These are phyloP conservation scores for Lactarius trivialis DNA, from an alignment of 768 basidiomycete species.

Conservation along the genomic window DNA sequence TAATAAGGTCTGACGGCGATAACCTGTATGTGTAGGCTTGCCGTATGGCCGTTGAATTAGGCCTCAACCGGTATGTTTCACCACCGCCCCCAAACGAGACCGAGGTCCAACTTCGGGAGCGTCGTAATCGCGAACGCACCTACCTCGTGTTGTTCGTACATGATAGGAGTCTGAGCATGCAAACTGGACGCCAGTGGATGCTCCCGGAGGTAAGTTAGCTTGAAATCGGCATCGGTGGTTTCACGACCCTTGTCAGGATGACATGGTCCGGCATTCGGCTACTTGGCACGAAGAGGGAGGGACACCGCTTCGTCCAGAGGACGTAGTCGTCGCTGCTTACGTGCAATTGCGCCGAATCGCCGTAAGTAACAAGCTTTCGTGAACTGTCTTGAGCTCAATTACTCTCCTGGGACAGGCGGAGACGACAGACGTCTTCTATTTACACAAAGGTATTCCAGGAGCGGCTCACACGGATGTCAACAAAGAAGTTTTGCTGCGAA, in stretches of 20 bases:
- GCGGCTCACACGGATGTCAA: conserved; percentile 57
- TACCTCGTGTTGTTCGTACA: conserved; percentile 84
- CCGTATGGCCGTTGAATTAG: conserved; percentile 82
- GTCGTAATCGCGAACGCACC: conserved; percentile 79
- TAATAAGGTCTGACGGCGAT: conserved; percentile 4
- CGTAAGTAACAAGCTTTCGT: conserved; percentile 36
- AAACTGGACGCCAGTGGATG: conserved; percentile 86
- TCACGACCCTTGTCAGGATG: conserved; percentile 40
- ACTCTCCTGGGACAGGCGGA: conserved; percentile 46
- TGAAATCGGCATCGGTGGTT: background rate
- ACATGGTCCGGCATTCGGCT: conserved; percentile 60
- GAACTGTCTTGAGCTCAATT: background rate
- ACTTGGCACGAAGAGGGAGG: conserved; percentile 66
- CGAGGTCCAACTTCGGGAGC: conserved; percentile 60
- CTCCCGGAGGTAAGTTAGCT: conserved; percentile 51
- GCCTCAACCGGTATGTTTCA: conserved; percentile 62
- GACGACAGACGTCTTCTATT: conserved; percentile 66
- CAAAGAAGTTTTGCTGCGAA: conserved; percentile 63
- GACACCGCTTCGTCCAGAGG: conserved; percentile 56
- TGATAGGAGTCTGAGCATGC: conserved; percentile 79
- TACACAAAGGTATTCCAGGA: conserved; percentile 40
- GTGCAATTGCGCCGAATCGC: conserved; percentile 73
- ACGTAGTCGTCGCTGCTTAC: conserved; percentile 74
- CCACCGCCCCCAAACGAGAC: conserved; percentile 53
- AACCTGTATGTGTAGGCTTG: conserved; percentile 48